phyloP scores from a whole-genome alignment of 75 land plant genomes.

The Adiantum capillusveneris region DNA sequence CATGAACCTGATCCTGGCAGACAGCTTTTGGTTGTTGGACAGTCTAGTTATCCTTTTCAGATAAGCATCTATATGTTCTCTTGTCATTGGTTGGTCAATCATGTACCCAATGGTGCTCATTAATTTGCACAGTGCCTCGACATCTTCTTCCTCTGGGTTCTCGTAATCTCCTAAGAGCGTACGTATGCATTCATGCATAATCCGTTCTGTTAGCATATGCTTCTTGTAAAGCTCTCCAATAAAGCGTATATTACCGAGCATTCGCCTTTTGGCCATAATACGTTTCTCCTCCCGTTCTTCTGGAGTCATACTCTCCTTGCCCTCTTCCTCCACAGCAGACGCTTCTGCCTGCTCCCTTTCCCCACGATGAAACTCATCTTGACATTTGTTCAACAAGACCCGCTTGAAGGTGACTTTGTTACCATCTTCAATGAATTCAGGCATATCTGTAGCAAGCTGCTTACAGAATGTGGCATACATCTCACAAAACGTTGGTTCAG shows the following conservation, averaged over 20 bases:
- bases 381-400: constrained; percentile 86
- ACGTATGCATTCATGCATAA: constrained; percentile 95
- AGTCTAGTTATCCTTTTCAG: constrained; percentile 51
- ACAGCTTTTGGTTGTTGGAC: constrained; percentile 57
- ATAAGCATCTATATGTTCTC: constrained; percentile 79
- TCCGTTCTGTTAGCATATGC: constrained; percentile 90
- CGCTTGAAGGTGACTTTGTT: constrained; percentile 89
- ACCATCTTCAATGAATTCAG: constrained; percentile 67
- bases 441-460: constrained; percentile 64
- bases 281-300: constrained; percentile 66
- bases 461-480: constrained; percentile 93
- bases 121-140: constrained; percentile 93
- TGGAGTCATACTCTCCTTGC: constrained; percentile 46
- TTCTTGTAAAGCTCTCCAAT: constrained; percentile 95
- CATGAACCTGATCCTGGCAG: constrained; percentile 86
- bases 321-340: constrained; percentile 62
- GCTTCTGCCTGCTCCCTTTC: constrained; percentile 88
- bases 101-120: constrained; percentile 95
- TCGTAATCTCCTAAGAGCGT: constrained; percentile 63
- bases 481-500: constrained; percentile 98
- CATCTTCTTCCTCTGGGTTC: constrained; percentile 87
- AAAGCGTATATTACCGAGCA: constrained; percentile 92
- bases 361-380: constrained; percentile 93
- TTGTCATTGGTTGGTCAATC: constrained; percentile 77
- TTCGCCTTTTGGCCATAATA: constrained; percentile 65